Conservation (phyloP, 2,329 filamentous ascomycete genomes). For the Aspergillus sojae region DNA sequence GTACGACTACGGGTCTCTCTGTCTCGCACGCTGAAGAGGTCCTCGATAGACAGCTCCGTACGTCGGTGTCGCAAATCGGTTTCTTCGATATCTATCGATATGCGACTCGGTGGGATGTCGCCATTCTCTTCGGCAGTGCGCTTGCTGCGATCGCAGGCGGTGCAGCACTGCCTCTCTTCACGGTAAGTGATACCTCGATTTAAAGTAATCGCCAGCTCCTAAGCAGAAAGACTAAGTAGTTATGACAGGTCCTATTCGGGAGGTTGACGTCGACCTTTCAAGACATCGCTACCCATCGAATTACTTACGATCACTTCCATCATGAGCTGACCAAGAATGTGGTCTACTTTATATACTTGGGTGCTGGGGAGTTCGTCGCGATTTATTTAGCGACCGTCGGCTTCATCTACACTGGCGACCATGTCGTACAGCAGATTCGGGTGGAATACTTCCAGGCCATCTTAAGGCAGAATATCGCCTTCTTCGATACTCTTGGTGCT, state of each 20-base stretch:
- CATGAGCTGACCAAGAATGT: conserved; percentile 62
- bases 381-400: conserved; percentile 78
- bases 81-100: conserved; percentile 67
- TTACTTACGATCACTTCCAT: conserved; percentile 59
- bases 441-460: conserved; percentile 79
- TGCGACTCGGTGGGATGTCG: conserved; percentile 62
- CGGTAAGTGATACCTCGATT: conserved; percentile 48
- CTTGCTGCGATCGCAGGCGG: conserved; percentile 70
- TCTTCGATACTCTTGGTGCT: conserved; percentile 86
- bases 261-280: conserved; percentile 73
- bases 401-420: conserved; percentile 83
- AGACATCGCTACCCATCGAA: conserved; percentile 56
- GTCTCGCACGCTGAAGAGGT: conserved; percentile 59
- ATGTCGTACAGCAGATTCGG: conserved; percentile 74
- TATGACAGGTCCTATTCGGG: conserved; percentile 64
- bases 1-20: conserved; percentile 1
- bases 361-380: conserved; percentile 72
- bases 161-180: conserved; percentile 75
- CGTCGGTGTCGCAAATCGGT: conserved; percentile 63
- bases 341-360: conserved; percentile 82
- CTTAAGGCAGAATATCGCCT: conserved; percentile 82
- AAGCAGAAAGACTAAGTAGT: background rate
- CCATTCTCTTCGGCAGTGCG: conserved; percentile 61
- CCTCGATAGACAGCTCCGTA: conserved; percentile 66
- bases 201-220: background rate